Percentiles rank a stretch among this genome's conserved stretches.
These are phyloP conservation scores for Phytopythium cucurbitacearum DNA, from an alignment of 352 stramenopile species.

Conservation along the genomic window DNA sequence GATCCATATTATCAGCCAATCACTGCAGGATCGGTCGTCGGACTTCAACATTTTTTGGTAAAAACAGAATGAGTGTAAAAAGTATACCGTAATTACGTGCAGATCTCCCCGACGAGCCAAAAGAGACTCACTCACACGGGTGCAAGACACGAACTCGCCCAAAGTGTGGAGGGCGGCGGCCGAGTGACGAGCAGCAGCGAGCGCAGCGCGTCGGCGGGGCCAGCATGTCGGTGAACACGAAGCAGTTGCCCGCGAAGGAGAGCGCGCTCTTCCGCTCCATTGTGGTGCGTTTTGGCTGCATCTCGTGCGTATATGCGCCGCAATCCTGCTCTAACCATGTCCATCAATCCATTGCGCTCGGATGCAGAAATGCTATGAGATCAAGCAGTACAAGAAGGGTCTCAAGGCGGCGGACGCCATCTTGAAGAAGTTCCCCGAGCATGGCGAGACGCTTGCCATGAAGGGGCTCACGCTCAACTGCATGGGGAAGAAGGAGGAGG, in stretches of 20 bases:
- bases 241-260: slow-evolving; percentile 92
- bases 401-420: slow-evolving; percentile 94
- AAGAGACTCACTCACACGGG: too few relatives aligned
- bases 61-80: too few relatives aligned
- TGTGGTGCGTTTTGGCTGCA: slow-evolving; percentile 55
- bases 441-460: slow-evolving; percentile 98
- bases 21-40: too few relatives aligned
- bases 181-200: too few relatives aligned
- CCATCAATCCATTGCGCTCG: neutral
- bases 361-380: slow-evolving; percentile 95
- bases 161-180: too few relatives aligned
- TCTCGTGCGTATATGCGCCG: neutral
- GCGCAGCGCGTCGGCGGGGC: neutral
- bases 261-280: slow-evolving; percentile 95
- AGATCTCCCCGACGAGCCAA: too few relatives aligned
- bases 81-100: too few relatives aligned
- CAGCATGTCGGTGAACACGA: slow-evolving; percentile 46
- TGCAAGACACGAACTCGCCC: too few relatives aligned
- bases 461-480: slow-evolving; percentile 96
- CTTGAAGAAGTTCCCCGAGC: slow-evolving; percentile 96
- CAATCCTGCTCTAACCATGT: too few relatives aligned
- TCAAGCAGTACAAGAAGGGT: slow-evolving; percentile 99
- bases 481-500: slow-evolving; percentile 93
- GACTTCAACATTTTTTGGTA: too few relatives aligned
- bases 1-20: too few relatives aligned